These are phyloP conservation scores for Sicyos edulis DNA, from an alignment of 306 rosid genomes.

Conservation along the genomic window DNA sequence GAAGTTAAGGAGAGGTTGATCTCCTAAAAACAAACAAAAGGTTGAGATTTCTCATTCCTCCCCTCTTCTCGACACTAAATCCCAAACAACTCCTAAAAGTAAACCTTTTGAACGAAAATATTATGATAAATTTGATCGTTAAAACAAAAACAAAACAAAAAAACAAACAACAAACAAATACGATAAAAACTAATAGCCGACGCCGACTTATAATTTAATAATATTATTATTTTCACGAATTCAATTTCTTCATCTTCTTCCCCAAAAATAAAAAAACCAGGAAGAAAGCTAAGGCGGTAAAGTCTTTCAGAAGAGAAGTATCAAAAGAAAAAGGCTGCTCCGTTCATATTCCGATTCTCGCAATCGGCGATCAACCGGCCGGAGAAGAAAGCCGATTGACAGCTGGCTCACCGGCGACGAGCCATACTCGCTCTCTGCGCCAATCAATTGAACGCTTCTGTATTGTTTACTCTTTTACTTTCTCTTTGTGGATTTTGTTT, in stretches of 20 bases:
- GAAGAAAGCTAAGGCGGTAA: not conserved
- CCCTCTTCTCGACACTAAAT: too few relatives aligned
- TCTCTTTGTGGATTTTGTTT: not conserved
- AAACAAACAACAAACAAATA: too few relatives aligned
- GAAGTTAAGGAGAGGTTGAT: too few relatives aligned
- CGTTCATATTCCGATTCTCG: not conserved
- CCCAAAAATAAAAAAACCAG: not conserved
- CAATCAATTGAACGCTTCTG: conserved; percentile 13
- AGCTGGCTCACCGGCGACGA: conserved; percentile 25
- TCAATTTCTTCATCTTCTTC: conserved; percentile 1
- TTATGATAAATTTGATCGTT: too few relatives aligned
- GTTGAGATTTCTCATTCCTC: too few relatives aligned
- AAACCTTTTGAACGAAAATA: too few relatives aligned
- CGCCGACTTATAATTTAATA: not conserved
- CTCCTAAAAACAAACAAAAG: too few relatives aligned
- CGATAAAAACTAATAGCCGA: too few relatives aligned
- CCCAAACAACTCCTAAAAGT: too few relatives aligned
- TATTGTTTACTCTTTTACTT: not conserved
- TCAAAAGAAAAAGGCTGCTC: not conserved
- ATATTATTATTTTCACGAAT: not conserved
- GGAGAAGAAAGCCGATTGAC: not conserved
- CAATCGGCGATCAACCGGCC: conserved; percentile 34
- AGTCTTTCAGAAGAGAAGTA: conserved; percentile 3
- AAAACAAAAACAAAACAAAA: too few relatives aligned
- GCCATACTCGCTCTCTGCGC: conserved; percentile 27